A percentile compares a stretch with the other conserved stretches of the same genome.
Conservation (phyloP, 192 early-diverging fungal genomes). For the Globomyces pollinis-pini region DNA sequence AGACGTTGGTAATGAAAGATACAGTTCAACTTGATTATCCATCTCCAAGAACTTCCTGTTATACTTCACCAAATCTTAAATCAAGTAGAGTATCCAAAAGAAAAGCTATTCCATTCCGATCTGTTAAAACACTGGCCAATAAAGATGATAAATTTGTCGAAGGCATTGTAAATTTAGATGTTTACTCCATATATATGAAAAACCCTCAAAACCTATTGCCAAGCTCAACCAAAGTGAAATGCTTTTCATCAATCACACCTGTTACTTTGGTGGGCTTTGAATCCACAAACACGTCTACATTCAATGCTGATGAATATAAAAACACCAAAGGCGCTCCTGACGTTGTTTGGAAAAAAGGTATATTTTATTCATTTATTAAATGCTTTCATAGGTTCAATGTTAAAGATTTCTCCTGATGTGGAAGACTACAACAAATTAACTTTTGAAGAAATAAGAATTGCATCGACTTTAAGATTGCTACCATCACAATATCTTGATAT, state of each 20-base stretch:
- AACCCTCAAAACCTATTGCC: constrained; percentile 15
- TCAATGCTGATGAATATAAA: too few species aligned
- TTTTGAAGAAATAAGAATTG: constrained; percentile 60
- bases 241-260: too few species aligned
- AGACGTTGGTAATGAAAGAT: constrained; percentile 1
- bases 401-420: constrained; percentile 15
- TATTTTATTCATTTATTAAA: neutral
- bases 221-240: neutral
- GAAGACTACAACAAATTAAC: constrained; percentile 44
- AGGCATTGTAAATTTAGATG: constrained; percentile 29
- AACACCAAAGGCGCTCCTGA: constrained; percentile 15
- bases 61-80: neutral
- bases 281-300: too few species aligned
- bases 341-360: constrained; percentile 41
- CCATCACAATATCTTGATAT: constrained; percentile 79
- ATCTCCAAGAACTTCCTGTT: neutral
- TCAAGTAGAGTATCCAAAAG: neutral
- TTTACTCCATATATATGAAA: constrained; percentile 16
- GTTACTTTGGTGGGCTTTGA: neutral
- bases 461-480: constrained; percentile 70
- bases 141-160: neutral
- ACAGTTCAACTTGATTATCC: neutral
- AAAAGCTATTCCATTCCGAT: neutral
- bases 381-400: constrained; percentile 19
- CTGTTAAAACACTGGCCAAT: neutral